These are phyloP conservation scores for Rhizodiscina lignyota DNA, from an alignment of 495 filamentous ascomycete genomes.

Conservation along the genomic window DNA sequence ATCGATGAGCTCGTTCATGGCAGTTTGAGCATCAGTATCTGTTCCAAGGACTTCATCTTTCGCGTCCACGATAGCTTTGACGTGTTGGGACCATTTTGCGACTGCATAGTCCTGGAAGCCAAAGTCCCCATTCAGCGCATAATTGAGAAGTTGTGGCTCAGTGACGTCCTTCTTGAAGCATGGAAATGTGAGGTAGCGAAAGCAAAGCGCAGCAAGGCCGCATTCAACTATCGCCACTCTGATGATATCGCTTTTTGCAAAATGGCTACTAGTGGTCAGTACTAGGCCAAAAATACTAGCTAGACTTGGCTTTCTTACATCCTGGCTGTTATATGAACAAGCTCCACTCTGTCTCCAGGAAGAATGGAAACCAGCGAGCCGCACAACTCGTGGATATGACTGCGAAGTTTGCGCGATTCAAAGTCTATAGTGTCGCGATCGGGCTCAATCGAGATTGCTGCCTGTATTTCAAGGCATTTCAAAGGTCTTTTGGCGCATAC, in stretches of 20 bases:
- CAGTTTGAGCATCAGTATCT: too few relatives aligned
- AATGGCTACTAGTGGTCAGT: conserved; percentile 7
- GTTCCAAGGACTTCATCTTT: too few relatives aligned
- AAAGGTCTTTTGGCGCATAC: conserved; percentile 27
- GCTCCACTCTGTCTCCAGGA: conserved; percentile 18
- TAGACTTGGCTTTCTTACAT: conserved; percentile 15
- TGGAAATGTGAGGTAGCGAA: conserved; percentile 22
- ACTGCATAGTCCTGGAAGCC: conserved; percentile 25
- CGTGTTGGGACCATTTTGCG: conserved; percentile 24
- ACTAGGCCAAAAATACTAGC: neutral
- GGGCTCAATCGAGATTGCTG: conserved; percentile 15
- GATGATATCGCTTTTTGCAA: conserved; percentile 14
- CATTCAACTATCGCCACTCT: conserved; percentile 16
- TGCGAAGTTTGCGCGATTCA: too few relatives aligned
- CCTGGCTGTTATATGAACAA: conserved; percentile 29
- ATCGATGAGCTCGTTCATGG: too few relatives aligned
- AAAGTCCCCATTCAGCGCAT: conserved; percentile 13
- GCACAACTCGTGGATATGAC: conserved; percentile 25
- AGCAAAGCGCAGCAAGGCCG: conserved; percentile 20
- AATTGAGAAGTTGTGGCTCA: conserved; percentile 7
- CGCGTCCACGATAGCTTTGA: conserved; percentile 11
- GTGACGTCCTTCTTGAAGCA: conserved; percentile 15
- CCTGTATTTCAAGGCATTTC: conserved; percentile 30
- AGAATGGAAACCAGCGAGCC: conserved; percentile 27
- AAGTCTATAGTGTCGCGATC: too few relatives aligned